Percentiles rank a stretch among this genome's conserved stretches.
Evolutionary conservation across 352 stramenopile species (phyloP).

Genomic region (Phytophthora meadii): DNA sequence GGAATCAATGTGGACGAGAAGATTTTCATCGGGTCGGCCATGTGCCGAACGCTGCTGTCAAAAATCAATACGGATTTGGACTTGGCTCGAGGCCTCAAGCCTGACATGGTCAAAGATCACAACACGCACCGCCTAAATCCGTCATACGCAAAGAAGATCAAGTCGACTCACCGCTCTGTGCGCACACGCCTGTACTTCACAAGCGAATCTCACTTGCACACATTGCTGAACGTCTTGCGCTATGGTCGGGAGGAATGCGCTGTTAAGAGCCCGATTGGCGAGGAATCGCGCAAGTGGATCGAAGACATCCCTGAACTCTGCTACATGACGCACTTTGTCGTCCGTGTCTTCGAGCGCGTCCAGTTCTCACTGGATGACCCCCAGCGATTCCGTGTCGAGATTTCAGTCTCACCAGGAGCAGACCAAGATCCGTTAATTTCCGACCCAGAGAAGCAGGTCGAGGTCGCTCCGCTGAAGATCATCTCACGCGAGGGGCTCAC

Average conservation of each 20-base stretch:
- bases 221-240: constrained; percentile 98
- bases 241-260: constrained; percentile 75
- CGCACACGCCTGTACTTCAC: constrained; percentile 99
- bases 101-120: constrained; percentile 56
- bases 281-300: constrained; percentile 86
- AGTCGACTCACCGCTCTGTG: constrained; percentile 95
- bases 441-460: constrained; percentile 64
- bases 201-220: constrained; percentile 98
- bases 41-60: constrained; percentile 88
- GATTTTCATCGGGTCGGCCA: constrained; percentile 85
- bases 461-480: constrained; percentile 82
- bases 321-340: constrained; percentile 99
- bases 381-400: constrained; percentile 85
- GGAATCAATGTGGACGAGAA: constrained; percentile 91
- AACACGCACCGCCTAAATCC: constrained; percentile 86
- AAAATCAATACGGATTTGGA: constrained; percentile 91
- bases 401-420: constrained; percentile 84
- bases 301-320: constrained; percentile 96
- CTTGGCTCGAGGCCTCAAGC: constrained; percentile 64
- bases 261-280: constrained; percentile 60
- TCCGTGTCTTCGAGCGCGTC: constrained; percentile 98
- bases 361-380: constrained; percentile 70
- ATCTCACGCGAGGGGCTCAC: constrained; percentile 84
- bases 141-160: constrained; percentile 87
- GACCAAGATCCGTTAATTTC: constrained; percentile 74